Percentiles rank a stretch among this genome's conserved stretches.
Evolutionary conservation across 108 stramenopile species (phyloP).

Genomic region (Fragilariopsis cylindrus): DNA sequence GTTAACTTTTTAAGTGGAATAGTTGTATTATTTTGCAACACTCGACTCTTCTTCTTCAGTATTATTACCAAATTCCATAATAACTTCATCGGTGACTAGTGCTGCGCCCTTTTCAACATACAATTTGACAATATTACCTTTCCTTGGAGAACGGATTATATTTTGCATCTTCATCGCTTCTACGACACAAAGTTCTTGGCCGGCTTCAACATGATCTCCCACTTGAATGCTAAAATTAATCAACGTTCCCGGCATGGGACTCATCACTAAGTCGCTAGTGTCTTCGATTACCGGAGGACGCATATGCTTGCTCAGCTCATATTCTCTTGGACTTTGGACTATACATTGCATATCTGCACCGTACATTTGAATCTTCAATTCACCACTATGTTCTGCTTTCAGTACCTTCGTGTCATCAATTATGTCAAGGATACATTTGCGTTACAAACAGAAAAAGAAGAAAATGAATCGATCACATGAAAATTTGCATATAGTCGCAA

Average conservation of each 20-base stretch:
- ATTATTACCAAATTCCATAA: constrained; percentile 65
- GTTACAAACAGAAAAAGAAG: not conserved
- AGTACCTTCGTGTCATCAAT: constrained; percentile 22
- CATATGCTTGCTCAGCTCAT: constrained; percentile 79
- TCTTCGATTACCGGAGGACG: constrained; percentile 66
- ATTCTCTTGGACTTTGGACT: constrained; percentile 79
- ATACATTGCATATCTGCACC: constrained; percentile 65
- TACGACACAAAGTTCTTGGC: constrained; percentile 92
- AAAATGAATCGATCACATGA: not conserved
- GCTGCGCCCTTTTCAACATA: constrained; percentile 65
- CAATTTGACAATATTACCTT: constrained; percentile 63
- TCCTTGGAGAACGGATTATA: constrained; percentile 81
- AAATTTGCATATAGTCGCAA: not conserved
- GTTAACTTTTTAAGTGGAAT: too few relatives aligned
- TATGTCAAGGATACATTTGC: constrained; percentile 4
- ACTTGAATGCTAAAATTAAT: constrained; percentile 68
- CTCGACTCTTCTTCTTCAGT: constrained; percentile 13
- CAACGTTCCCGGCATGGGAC: constrained; percentile 96
- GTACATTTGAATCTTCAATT: constrained; percentile 46
- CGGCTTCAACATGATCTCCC: constrained; percentile 90
- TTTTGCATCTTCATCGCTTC: constrained; percentile 99
- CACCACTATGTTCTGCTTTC: constrained; percentile 44
- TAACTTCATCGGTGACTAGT: constrained; percentile 75
- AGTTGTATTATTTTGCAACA: too few relatives aligned
- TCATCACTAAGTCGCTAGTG: constrained; percentile 73